These are phyloP conservation scores for Carex littledalei DNA, from an alignment of 176 grass and related monocot genomes.

Conservation along the genomic window DNA sequence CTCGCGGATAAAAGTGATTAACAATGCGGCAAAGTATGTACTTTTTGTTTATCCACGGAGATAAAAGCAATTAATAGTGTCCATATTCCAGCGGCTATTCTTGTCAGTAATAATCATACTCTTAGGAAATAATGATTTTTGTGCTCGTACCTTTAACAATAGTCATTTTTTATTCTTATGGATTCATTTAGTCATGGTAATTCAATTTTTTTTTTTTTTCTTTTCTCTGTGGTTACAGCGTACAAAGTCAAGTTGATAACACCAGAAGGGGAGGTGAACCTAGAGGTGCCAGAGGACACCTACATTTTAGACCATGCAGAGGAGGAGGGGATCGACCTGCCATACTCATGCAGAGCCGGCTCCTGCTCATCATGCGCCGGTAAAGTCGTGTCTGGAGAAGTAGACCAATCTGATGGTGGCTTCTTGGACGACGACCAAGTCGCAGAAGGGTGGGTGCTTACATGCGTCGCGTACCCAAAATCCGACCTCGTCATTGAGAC, in stretches of 20 bases:
- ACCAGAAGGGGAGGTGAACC: conserved; percentile 36
- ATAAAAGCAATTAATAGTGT: too few species aligned
- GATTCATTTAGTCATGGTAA: too few species aligned
- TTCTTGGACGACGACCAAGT: conserved; percentile 68
- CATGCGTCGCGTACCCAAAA: conserved; percentile 58
- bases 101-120: too few species aligned
- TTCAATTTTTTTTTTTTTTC: too few species aligned
- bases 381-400: conserved; percentile 41
- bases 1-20: too few species aligned
- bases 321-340: conserved; percentile 54
- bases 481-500: conserved; percentile 82
- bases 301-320: conserved; percentile 64
- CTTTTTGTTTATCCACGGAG: too few species aligned
- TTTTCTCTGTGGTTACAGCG: neutral
- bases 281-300: conserved; percentile 52
- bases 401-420: conserved; percentile 73
- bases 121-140: too few species aligned
- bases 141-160: too few species aligned
- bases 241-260: conserved; percentile 69
- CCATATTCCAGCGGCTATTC: too few species aligned
- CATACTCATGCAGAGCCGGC: conserved; percentile 63
- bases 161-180: too few species aligned
- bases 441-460: conserved; percentile 51
- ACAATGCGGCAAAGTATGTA: too few species aligned
- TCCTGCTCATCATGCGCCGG: conserved; percentile 79